Percentiles rank a stretch among this genome's conserved stretches.
Conservation (phyloP, 805 yeast genomes). For the Zygosaccharomyces kombuchaensis region DNA sequence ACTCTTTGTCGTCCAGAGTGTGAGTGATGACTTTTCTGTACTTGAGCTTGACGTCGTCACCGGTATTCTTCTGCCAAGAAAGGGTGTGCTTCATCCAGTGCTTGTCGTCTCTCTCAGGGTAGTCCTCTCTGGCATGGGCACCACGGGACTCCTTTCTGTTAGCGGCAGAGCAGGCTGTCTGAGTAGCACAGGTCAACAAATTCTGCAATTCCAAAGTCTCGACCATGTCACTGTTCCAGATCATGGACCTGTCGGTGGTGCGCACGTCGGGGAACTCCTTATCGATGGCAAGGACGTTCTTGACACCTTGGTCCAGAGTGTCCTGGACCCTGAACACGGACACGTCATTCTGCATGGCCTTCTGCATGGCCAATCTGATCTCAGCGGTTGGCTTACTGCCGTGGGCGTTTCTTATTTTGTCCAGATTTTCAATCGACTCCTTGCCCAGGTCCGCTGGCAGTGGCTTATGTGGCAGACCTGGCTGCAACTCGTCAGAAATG, state of each 20-base stretch:
- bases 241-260: slow-evolving; percentile 94
- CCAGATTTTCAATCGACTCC: slow-evolving; percentile 86
- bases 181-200: slow-evolving; percentile 94
- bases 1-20: slow-evolving; percentile 87
- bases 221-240: slow-evolving; percentile 96
- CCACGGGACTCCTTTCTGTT: slow-evolving; percentile 98
- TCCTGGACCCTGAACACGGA: slow-evolving; percentile 95
- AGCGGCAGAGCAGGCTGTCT: slow-evolving; percentile 91
- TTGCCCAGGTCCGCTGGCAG: slow-evolving; percentile 82
- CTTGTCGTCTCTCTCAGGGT: slow-evolving; percentile 89
- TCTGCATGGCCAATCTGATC: slow-evolving; percentile 90
- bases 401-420: slow-evolving; percentile 75
- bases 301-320: slow-evolving; percentile 87
- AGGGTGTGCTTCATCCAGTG: slow-evolving; percentile 98
- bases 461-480: slow-evolving; percentile 82
- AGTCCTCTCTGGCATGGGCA: slow-evolving; percentile 99
- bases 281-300: slow-evolving; percentile 71
- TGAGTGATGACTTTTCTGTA: slow-evolving; percentile 82
- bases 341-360: slow-evolving; percentile 92
- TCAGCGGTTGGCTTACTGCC: slow-evolving; percentile 84
- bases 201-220: slow-evolving; percentile 95
- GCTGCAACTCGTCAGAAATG: slow-evolving; percentile 76
- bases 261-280: slow-evolving; percentile 67
- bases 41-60: slow-evolving; percentile 66
- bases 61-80: slow-evolving; percentile 78